These are phyloP conservation scores for Leptographium flavum DNA, from an alignment of 2,329 filamentous ascomycete species.

Conservation along the genomic window DNA sequence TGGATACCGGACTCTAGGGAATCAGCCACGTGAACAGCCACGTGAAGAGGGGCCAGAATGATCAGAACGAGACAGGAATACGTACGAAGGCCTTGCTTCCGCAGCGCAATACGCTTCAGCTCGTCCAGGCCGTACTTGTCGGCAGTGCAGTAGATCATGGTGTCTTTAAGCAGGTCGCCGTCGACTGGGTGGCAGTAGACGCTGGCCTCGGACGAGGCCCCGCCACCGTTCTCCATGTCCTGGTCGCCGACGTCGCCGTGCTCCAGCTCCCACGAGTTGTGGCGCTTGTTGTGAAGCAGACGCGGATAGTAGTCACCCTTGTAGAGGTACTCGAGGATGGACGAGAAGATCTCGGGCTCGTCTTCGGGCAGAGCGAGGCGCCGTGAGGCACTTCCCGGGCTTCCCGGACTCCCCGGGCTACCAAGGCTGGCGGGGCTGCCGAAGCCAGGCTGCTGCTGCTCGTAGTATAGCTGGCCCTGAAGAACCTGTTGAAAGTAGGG, in stretches of 20 bases:
- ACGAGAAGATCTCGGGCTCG: constrained; percentile 81
- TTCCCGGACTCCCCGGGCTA: constrained; percentile 1
- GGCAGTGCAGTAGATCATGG: constrained; percentile 79
- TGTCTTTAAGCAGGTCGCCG: constrained; percentile 68
- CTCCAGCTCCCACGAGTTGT: constrained; percentile 73
- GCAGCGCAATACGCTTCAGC: constrained; percentile 68
- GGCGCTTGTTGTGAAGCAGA: constrained; percentile 67
- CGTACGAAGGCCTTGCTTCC: constrained; percentile 76
- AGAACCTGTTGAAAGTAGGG: constrained; percentile 62
- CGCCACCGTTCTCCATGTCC: constrained; percentile 21
- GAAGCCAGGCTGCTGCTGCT: constrained; percentile 19
- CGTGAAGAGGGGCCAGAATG: not conserved
- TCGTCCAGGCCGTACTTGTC: constrained; percentile 73
- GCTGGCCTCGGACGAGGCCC: constrained; percentile 38
- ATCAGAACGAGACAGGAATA: not conserved
- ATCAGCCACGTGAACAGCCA: not conserved
- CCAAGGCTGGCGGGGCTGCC: not conserved
- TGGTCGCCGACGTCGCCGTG: constrained; percentile 29
- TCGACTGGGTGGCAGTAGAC: constrained; percentile 53
- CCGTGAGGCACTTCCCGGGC: constrained; percentile 26
- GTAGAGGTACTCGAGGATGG: constrained; percentile 80
- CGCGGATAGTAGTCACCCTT: constrained; percentile 88
- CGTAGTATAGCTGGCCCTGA: constrained; percentile 44
- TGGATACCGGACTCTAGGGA: constrained; percentile 59
- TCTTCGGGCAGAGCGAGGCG: constrained; percentile 72